Conservation (phyloP, 2,329 filamentous ascomycete species). For the Byssochlamys sp. region DNA sequence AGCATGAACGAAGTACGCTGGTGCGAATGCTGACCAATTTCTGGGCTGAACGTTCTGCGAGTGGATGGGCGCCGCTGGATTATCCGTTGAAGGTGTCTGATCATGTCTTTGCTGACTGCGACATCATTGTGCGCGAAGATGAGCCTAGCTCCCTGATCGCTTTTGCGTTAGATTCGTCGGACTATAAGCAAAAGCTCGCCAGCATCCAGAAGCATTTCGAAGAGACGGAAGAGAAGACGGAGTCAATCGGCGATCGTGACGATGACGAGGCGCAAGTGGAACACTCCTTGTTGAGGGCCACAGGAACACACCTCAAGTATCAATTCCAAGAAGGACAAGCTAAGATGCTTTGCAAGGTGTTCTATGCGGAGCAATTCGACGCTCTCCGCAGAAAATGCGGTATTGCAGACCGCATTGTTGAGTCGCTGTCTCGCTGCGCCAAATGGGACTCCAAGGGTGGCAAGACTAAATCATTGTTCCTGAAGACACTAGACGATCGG, state of each 20-base stretch:
- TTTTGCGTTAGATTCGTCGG: slow-evolving; percentile 75
- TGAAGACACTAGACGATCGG: slow-evolving; percentile 91
- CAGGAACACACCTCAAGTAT: slow-evolving; percentile 89
- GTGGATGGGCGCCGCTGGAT: slow-evolving; percentile 83
- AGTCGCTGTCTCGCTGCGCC: slow-evolving; percentile 85
- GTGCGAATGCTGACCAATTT: slow-evolving; percentile 96
- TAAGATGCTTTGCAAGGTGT: slow-evolving; percentile 94
- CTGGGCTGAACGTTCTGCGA: slow-evolving; percentile 94
- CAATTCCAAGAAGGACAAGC: slow-evolving; percentile 91
- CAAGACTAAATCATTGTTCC: slow-evolving; percentile 92
- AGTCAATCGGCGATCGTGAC: slow-evolving; percentile 26
- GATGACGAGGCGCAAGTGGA: slow-evolving; percentile 66
- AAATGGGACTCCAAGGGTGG: slow-evolving; percentile 98
- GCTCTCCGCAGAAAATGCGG: slow-evolving; percentile 86
- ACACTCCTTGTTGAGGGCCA: slow-evolving; percentile 70
- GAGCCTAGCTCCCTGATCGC: slow-evolving; percentile 95
- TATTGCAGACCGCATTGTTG: slow-evolving; percentile 83
- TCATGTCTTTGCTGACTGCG: slow-evolving; percentile 92
- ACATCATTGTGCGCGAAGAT: slow-evolving; percentile 94
- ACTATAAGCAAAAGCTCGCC: slow-evolving; percentile 75
- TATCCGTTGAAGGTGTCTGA: slow-evolving; percentile 82
- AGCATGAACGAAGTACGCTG: slow-evolving; percentile 83
- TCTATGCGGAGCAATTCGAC: slow-evolving; percentile 96
- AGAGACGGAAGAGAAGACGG: slow-evolving; percentile 17
- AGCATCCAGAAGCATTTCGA: slow-evolving; percentile 30